These are phyloP conservation scores for Solanum etuberosum DNA, from an alignment of 257 asterid species.

Conservation along the genomic window DNA sequence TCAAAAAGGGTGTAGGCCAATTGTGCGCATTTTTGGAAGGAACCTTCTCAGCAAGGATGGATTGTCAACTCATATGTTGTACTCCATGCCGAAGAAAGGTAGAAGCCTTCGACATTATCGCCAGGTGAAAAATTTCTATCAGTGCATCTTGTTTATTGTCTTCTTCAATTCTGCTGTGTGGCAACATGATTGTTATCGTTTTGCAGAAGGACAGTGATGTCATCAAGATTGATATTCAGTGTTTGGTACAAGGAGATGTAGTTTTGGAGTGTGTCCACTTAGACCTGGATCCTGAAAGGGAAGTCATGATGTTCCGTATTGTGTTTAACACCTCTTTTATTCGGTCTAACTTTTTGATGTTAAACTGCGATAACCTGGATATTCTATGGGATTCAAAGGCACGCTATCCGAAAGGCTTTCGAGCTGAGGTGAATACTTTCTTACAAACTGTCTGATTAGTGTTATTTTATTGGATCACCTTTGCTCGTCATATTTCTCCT, in stretches of 20 bases:
- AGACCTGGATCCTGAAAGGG: conserved; percentile 92
- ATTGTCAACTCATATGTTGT: conserved; percentile 83
- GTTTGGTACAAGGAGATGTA: conserved; percentile 98
- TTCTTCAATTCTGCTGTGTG: conserved; percentile 15
- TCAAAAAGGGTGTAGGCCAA: conserved; percentile 91
- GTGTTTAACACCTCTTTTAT: conserved; percentile 96
- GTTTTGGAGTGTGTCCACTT: conserved; percentile 90
- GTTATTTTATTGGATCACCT: conserved; percentile 1
- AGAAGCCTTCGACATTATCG: conserved; percentile 68
- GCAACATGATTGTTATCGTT: not conserved
- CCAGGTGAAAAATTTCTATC: not conserved
- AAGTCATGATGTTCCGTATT: conserved; percentile 95
- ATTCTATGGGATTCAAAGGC: conserved; percentile 88
- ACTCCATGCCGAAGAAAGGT: conserved; percentile 80
- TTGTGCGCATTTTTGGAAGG: conserved; percentile 82
- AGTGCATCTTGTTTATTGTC: not conserved
- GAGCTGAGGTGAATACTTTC: conserved; percentile 70
- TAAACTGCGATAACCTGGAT: conserved; percentile 89
- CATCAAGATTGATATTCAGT: conserved; percentile 92
- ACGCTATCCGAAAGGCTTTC: conserved; percentile 80
- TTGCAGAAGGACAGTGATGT: conserved; percentile 87
- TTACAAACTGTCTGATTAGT: not conserved
- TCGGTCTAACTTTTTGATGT: conserved; percentile 89
- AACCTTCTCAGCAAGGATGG: conserved; percentile 93
- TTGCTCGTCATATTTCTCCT: conserved; percentile 5